Percentiles rank a stretch among this genome's conserved stretches.
Conservation (phyloP, 352 stramenopile genomes). For the Globisporangium recalcitrans region DNA sequence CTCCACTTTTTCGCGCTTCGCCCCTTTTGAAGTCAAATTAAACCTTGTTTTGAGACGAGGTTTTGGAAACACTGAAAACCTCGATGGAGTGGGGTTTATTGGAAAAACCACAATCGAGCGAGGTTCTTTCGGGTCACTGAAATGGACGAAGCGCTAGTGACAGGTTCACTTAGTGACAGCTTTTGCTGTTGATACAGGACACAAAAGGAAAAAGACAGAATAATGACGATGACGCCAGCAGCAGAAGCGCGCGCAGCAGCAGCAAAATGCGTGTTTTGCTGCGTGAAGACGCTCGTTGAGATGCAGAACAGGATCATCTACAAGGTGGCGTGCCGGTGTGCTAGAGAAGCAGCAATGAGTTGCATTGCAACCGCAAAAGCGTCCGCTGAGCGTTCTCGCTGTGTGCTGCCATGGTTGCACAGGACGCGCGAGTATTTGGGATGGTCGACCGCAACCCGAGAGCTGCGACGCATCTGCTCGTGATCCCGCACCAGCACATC, state of each 20-base stretch:
- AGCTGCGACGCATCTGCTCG: conserved; percentile 47
- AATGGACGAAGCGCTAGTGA: no score
- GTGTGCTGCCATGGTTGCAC: neutral
- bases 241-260: conserved; percentile 1
- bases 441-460: conserved; percentile 59
- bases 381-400: neutral
- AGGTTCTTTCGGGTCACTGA: no score
- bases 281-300: conserved; percentile 34
- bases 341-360: neutral
- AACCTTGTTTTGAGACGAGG: conserved; percentile 2
- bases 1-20: neutral
- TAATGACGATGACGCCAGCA: conserved; percentile 7
- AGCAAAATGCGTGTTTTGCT: conserved; percentile 50
- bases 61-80: no score
- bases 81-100: no score
- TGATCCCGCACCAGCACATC: conserved; percentile 65
- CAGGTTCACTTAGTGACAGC: no score
- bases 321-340: conserved; percentile 24
- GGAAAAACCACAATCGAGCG: no score
- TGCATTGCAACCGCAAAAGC: neutral
- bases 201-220: no score
- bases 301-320: conserved; percentile 49
- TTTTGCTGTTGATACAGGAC: conserved; percentile 4
- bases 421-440: conserved; percentile 58
- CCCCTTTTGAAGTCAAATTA: no score